Evolutionary conservation across 1,284 basidiomycete genomes (phyloP).

Genomic region (Melampsora americana): DNA sequence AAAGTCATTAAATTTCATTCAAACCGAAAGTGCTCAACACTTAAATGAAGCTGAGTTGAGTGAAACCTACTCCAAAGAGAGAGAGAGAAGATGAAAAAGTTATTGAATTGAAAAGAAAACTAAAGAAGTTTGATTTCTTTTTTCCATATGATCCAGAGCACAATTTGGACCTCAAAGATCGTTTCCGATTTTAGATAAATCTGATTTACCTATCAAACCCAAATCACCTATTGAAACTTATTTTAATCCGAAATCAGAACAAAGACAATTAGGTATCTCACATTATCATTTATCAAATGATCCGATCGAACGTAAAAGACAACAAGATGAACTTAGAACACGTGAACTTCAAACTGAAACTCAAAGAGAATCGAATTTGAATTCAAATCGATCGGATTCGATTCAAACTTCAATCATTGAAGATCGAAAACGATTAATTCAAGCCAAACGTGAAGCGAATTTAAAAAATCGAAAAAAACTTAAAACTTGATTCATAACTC

Average conservation of each 20-base stretch:
- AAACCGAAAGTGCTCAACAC: constrained; percentile 32
- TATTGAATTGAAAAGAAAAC: too few relatives aligned
- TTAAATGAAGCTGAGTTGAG: constrained; percentile 1
- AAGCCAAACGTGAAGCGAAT: constrained; percentile 14
- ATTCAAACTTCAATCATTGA: not conserved
- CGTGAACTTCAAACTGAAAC: constrained; percentile 15
- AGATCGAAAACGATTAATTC: constrained; percentile 12
- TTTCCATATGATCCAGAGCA: constrained; percentile 7
- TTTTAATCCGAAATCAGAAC: constrained; percentile 29
- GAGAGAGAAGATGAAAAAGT: too few relatives aligned
- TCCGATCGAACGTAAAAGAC: constrained; percentile 11
- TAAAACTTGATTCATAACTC: too few relatives aligned
- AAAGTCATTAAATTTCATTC: constrained; percentile 17
- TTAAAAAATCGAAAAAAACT: constrained; percentile 16
- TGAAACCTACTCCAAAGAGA: not conserved
- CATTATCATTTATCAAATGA: constrained; percentile 23
- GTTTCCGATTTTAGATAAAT: constrained; percentile 9
- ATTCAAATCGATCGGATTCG: not conserved
- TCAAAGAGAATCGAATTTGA: not conserved
- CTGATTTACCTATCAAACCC: not conserved
- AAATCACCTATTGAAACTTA: constrained; percentile 20
- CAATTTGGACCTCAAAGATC: constrained; percentile 27
- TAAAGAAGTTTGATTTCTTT: too few relatives aligned
- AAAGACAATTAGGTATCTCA: constrained; percentile 17
- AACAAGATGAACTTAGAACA: constrained; percentile 21